Base-by-base conservation (phyloP, 306 rosid genomes). In the Vigna reflexopilosa region DNA sequence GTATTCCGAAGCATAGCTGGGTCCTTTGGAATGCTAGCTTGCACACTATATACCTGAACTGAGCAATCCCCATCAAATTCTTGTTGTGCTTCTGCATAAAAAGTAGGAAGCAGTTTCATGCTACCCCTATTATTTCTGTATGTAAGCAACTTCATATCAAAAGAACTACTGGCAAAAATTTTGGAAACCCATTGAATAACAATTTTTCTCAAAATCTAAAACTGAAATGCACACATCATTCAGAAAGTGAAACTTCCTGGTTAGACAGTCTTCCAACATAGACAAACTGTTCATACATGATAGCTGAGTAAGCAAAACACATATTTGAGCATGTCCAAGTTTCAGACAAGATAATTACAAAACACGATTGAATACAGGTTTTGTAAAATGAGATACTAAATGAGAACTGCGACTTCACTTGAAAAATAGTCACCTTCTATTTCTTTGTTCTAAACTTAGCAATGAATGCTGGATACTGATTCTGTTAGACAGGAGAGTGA, bases 11-110 rank as follows among this genome's bases (percentile, higher is more conserved):
- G 91, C 75, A 84, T 81, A 77, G 98, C 93, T 54, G 94, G 87
- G 83, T 96, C 99, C 91, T 93, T 93, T 78, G 99, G 99, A 42
- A 93, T 86, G 84, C 87, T 87, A 67, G 92, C 86, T 80, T 96
- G 99, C 80, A 96, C 99, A 72, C 99, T 93, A 71, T 96, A 96
- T 51, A 96, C 93, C 72, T 90, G 96, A 61, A 93, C 85, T 3
- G 99, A 96, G 86, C 91, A 91, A 85, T 81, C 79, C 15, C 89
- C 96, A 72, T 88, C 96, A 86, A 93, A 93, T 59, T 91, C 96
- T 85, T 86, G 79, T 70, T 86, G 90, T 44, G 93, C 97, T 69
- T 96, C 99, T 96, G 97, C 89, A 87, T 36, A 83, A 85, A 79
- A 77, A 24, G 0, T 26, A 34, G 32, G 64, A 83, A 84, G 45